Evolutionary conservation across 1,139 yeast genomes (phyloP), one percentile per base, ranked within the genome.

Genomic region (Nematodospora anomalae): DNA sequence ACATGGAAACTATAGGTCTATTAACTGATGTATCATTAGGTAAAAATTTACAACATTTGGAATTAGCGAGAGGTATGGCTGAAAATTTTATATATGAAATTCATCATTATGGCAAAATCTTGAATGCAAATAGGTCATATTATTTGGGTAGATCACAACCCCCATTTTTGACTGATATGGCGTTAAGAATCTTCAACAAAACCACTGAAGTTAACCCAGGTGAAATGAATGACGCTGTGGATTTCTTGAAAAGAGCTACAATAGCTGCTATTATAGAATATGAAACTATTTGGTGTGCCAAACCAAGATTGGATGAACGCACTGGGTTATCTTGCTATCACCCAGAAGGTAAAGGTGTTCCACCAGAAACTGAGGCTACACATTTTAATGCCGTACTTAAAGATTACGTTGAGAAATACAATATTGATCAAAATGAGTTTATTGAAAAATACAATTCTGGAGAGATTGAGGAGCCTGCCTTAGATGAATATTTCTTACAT

Each of bases 141-240:
- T 94, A 88, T 55, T 67, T 92, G 40, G 84, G 95, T 41, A 76
- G 98, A 50, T 87, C 97, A 0, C 98, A 94, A 60, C 98, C 98
- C 2, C 98, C 98, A n/a, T 90, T 92, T 55, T 67, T 94, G 46
- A 92, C 97, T 0, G 98, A 92, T 58, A 86, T 92, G 96, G 81
- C 94, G 0, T 55, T 85, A 38, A 68, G 80, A 38, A 81, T 88
- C 0, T 88, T 77, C 54, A 70, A 80, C 16, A 80, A 79, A 45
- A 75, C 84, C 44, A 58, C 68, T 29, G 73, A 67, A 43, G 57
- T 66, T 1, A 45, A 58, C 34, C 73, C 75, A 2, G 74, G 64
- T 30, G 45, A 46, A 6, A 20, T 43, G 9, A 49, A 46, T 1
- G 67, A 67, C 13, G 76, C 86, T 2, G 45, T 71, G 16, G 83